Conservation (phyloP, 495 filamentous ascomycete genomes). For the Penicillium subrubescens region DNA sequence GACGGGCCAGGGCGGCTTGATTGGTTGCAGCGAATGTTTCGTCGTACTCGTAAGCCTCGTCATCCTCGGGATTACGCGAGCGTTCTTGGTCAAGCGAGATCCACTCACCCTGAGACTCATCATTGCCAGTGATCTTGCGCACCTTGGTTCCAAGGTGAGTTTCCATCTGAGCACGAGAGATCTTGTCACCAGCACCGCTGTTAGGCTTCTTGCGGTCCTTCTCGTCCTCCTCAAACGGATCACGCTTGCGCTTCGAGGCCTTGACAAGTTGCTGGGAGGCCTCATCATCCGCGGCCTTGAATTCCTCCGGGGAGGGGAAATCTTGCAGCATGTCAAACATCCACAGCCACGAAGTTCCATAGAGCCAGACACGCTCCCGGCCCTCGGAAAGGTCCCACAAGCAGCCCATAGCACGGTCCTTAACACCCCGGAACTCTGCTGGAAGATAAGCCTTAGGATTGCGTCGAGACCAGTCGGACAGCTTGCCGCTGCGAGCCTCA, state of each 20-base stretch:
- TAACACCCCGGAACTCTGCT: slow-evolving; percentile 64
- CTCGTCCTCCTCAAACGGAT: slow-evolving; percentile 37
- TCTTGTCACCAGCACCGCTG: slow-evolving; percentile 62
- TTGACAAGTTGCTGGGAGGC: slow-evolving; percentile 26
- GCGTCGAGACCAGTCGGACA: slow-evolving; percentile 82
- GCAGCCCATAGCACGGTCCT: slow-evolving; percentile 78
- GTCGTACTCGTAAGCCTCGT: slow-evolving; percentile 46
- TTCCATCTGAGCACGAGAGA: slow-evolving; percentile 58
- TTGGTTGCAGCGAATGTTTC: slow-evolving; percentile 36
- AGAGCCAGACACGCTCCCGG: slow-evolving; percentile 77
- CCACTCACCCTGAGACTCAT: slow-evolving; percentile 45
- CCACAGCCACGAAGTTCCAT: slow-evolving; percentile 81
- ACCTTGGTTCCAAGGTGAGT: slow-evolving; percentile 62
- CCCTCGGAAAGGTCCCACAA: slow-evolving; percentile 72
- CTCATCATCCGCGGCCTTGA: slow-evolving; percentile 28
- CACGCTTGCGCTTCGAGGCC: slow-evolving; percentile 50
- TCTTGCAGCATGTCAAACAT: slow-evolving; percentile 87
- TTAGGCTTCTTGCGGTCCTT: slow-evolving; percentile 41
- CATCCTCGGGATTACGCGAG: slow-evolving; percentile 46
- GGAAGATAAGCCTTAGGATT: slow-evolving; percentile 79
- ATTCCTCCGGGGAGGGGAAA: slow-evolving; percentile 50
- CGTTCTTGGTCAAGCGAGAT: slow-evolving; percentile 49
- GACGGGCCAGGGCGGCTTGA: slow-evolving; percentile 35
- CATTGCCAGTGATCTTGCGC: slow-evolving; percentile 45
- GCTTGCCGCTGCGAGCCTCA: slow-evolving; percentile 68